Conservation (phyloP, 2,329 filamentous ascomycete species). For the Xylariaceae sp. region DNA sequence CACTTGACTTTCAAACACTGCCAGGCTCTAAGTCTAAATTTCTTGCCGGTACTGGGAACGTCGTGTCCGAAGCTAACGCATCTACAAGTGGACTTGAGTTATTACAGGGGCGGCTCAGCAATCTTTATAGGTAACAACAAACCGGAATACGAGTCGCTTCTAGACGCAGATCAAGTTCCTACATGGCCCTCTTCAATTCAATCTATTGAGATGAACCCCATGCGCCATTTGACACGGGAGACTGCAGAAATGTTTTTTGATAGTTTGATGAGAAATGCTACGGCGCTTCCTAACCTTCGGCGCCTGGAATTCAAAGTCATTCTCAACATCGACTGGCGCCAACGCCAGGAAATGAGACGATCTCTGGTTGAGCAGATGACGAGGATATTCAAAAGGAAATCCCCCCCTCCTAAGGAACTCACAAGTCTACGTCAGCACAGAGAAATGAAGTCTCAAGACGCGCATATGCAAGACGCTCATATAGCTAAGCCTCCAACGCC, state of each 20-base stretch:
- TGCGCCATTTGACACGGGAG: slow-evolving; percentile 66
- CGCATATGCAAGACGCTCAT: background rate
- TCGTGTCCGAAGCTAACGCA: slow-evolving; percentile 66
- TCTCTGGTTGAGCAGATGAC: slow-evolving; percentile 69
- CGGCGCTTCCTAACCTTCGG: slow-evolving; percentile 60
- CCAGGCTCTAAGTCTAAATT: slow-evolving; percentile 68
- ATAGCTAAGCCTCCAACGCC: background rate
- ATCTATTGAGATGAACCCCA: slow-evolving; percentile 66
- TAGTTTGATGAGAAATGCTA: slow-evolving; percentile 68
- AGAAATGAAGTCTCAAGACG: slow-evolving; percentile 2
- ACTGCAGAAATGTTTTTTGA: slow-evolving; percentile 72
- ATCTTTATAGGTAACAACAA: slow-evolving; percentile 58
- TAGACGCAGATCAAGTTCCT: slow-evolving; percentile 61
- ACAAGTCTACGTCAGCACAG: slow-evolving; percentile 10
- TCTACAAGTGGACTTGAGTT: slow-evolving; percentile 72
- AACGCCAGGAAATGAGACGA: slow-evolving; percentile 71
- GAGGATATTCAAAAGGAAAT: slow-evolving; percentile 48
- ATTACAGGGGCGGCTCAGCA: slow-evolving; percentile 63
- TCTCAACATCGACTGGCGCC: slow-evolving; percentile 74
- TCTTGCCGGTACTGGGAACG: slow-evolving; percentile 59
- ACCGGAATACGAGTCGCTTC: slow-evolving; percentile 65
- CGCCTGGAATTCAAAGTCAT: slow-evolving; percentile 69
- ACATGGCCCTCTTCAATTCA: slow-evolving; percentile 71
- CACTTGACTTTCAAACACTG: slow-evolving; percentile 72
- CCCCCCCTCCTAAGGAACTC: slow-evolving; percentile 17